phyloP scores from a whole-genome alignment of 768 basidiomycete species.

The Termitomyces sp. region DNA sequence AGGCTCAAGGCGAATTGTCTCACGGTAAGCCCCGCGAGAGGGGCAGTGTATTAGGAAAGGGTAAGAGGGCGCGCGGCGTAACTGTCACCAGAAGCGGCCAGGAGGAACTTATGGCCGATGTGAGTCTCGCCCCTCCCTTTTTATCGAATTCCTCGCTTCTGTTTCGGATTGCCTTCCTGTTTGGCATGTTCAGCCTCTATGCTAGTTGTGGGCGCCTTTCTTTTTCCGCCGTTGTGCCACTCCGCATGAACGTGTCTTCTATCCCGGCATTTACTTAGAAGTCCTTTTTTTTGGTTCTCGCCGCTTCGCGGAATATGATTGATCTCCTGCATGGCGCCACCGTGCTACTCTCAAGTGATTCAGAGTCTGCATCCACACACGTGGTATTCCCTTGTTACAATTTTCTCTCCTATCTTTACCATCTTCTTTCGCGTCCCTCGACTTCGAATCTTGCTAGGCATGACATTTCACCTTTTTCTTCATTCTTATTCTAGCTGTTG shows the following conservation, averaged over 20 bases:
- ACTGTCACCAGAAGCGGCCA: conserved; percentile 78
- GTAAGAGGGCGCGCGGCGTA: conserved; percentile 75
- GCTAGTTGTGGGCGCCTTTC: not conserved
- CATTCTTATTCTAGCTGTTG: not conserved
- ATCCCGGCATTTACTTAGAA: not conserved
- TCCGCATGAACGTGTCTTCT: not conserved
- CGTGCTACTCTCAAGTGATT: not conserved
- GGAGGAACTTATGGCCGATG: conserved; percentile 78
- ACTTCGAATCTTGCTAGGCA: not conserved
- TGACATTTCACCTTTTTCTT: not conserved
- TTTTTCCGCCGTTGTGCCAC: too few relatives aligned
- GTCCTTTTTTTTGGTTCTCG: not conserved
- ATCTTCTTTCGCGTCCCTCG: not conserved
- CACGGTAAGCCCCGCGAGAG: conserved; percentile 28
- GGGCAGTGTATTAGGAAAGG: conserved; percentile 66
- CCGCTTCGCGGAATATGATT: not conserved
- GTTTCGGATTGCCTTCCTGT: not conserved
- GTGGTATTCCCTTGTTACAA: not conserved
- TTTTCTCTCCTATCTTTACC: not conserved
- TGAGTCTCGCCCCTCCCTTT: conserved; percentile 26
- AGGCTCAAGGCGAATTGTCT: conserved; percentile 34
- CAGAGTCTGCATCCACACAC: not conserved
- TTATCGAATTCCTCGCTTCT: not conserved
- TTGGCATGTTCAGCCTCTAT: not conserved
- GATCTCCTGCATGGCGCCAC: not conserved